Conservation (phyloP, 2,329 filamentous ascomycete genomes). For the Didymella segeticola region DNA sequence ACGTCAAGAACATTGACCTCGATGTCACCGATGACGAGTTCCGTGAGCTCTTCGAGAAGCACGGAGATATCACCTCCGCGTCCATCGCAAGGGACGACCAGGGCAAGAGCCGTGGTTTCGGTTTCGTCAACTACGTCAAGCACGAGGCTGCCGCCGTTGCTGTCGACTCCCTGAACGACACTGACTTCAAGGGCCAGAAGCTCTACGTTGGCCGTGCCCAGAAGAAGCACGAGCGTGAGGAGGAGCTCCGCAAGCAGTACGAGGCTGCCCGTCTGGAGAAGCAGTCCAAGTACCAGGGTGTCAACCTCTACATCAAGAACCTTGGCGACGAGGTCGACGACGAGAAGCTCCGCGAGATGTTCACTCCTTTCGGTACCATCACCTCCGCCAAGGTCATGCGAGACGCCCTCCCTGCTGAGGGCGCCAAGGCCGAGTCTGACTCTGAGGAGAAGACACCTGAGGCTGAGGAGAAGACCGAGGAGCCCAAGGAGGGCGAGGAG, state of each 20-base stretch:
- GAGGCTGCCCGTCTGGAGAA: constrained; percentile 98
- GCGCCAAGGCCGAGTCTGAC: constrained; percentile 53
- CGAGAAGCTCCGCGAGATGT: constrained; percentile 94
- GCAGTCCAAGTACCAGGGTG: constrained; percentile 98
- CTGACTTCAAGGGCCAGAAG: constrained; percentile 91
- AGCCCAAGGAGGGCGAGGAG: constrained; percentile 62
- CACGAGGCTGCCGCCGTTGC: constrained; percentile 87
- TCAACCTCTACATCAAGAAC: constrained; percentile 99
- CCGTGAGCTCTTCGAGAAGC: constrained; percentile 89
- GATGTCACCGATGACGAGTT: constrained; percentile 94
- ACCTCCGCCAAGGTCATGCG: constrained; percentile 99
- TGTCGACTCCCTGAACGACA: constrained; percentile 90
- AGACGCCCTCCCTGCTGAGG: constrained; percentile 68
- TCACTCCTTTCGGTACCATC: constrained; percentile 89
- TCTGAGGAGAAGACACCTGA: constrained; percentile 54
- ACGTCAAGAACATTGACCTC: constrained; percentile 94
- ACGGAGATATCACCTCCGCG: constrained; percentile 92
- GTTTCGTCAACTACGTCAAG: constrained; percentile 93
- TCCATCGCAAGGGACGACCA: constrained; percentile 88
- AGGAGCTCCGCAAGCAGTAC: constrained; percentile 98
- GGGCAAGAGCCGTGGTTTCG: constrained; percentile 93
- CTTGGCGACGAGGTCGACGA: constrained; percentile 96
- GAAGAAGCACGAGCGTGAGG: constrained; percentile 99
- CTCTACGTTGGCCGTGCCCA: constrained; percentile 97
- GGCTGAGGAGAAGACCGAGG: constrained; percentile 58